These are phyloP conservation scores for Dioszegia aurantiaca DNA, from an alignment of 768 basidiomycete genomes.

Conservation along the genomic window DNA sequence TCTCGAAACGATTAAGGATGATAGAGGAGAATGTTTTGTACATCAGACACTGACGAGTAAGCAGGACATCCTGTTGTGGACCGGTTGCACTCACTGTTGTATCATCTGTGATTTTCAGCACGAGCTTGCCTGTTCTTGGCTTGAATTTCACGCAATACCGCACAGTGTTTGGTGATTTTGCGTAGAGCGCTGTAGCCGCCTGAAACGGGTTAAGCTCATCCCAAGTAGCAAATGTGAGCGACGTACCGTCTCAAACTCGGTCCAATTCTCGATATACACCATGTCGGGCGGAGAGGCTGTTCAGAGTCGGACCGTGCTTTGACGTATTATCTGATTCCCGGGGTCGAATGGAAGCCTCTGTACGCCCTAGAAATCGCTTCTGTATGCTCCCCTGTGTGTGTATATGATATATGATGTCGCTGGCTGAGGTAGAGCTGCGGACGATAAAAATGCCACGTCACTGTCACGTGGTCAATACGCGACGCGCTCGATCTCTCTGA, in stretches of 20 bases:
- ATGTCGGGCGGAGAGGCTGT: too few relatives aligned
- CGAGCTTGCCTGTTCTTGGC: conserved; percentile 75
- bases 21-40: conserved; percentile 93
- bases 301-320: too few relatives aligned
- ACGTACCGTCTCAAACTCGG: conserved; percentile 50
- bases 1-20: conserved; percentile 94
- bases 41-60: conserved; percentile 71
- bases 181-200: conserved; percentile 81
- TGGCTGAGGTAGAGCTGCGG: not conserved
- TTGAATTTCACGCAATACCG: conserved; percentile 90
- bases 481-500: too few relatives aligned
- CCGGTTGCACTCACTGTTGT: conserved; percentile 62
- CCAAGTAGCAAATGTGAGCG: not conserved
- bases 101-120: conserved; percentile 91
- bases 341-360: too few relatives aligned
- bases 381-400: too few relatives aligned
- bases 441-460: not conserved
- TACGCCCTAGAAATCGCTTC: too few relatives aligned
- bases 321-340: too few relatives aligned
- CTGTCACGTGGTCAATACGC: not conserved
- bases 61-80: not conserved
- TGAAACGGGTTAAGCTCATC: conserved; percentile 49
- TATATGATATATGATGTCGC: too few relatives aligned
- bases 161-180: conserved; percentile 73
- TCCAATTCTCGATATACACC: conserved; percentile 52